Evolutionary conservation across 2,329 filamentous ascomycete species (phyloP), one percentile per base, ranked within the genome.

Genomic region (Claviceps capensis): DNA sequence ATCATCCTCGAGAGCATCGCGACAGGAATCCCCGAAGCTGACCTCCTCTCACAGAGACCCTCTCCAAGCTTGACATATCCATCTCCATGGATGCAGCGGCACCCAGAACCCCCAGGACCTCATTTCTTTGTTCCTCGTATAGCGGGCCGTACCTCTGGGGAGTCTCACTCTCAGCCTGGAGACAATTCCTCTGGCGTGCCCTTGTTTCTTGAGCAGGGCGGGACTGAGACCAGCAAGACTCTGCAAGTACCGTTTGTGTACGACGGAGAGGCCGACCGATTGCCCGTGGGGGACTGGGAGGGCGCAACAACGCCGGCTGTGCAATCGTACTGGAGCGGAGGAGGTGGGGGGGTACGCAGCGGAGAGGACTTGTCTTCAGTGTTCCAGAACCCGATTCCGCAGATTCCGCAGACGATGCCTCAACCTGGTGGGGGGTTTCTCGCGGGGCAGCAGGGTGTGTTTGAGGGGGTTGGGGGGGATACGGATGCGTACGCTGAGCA

Each of bases 1-100:
- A 56, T 58, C 22, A 58, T 65, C 17, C 57, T 64, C n/a, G 60
- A 62, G 17, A 59, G 55, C 36, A 57, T 60, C 5, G 57, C 60
- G 13, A 54, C 54, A 13, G 57, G 57, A 22, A 55, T 53, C 4
- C 41, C 53, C 17, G 59, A 63, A 26, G 57, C 62, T 13, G 56
- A 58, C 23, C 48, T 53, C 17, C 49, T 55, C 17, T 36, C 37
- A 19, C 57, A 34, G 23, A 48, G 49, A 14, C 38, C 51, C n/a
- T 50, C 51, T 11, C 48, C 41, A 4, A 53, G 41, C 17, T 42
- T 41, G 17, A 22, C 26, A 13, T 41, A 45, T 8, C 46, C 38
- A 26, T 36, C 48, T 7, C 38, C 19, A 16, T 48, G 49, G 52
- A 34, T 48, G 40, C 40, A 26, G n/a, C 37, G 41, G 4, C 30